Evolutionary conservation across 2,329 filamentous ascomycete genomes (phyloP), one percentile per base, ranked within the genome.

Genomic region (Sordariomycetes sp.): DNA sequence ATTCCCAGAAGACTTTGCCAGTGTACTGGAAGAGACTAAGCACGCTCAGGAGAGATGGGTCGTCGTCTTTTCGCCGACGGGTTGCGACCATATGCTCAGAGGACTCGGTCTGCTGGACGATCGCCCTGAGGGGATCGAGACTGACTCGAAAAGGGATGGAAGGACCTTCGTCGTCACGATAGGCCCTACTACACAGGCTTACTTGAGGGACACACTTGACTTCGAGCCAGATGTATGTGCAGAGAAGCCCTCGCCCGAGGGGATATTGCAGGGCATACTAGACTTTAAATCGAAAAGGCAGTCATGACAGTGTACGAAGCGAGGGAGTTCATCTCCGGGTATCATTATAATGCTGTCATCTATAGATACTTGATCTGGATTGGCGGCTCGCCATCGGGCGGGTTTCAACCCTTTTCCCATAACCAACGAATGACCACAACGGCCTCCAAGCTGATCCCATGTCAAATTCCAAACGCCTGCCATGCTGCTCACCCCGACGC

Each of bases 131-230:
- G 75, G 36, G 48, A 55, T 5, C 49, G 52, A 14, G 69, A 63
- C 1, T 59, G 61, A 15, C 66, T 53, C 46, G 58, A 51, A 16
- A 48, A 47, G 32, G 21, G 50, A 53, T 19, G 59, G 59, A 8
- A 67, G 55, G 33, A 81, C 78, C 1, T 77, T 73, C 41, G 66
- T 96, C 40, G 86, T 82, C 11, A 93, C 88, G 0, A 98, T 98
- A 56, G 92, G 92, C 1, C 90, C 92, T 10, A 98, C 92, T 14
- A 98, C 92, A 9, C 71, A 80, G 42, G 78, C 87, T 45, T 79
- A 86, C 58, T 60, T 98, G 29, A 53, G 64, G 12, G 63, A 66
- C 15, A 69, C 66, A 2, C 86, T 86, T 53, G 72, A 61, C 1
- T 82, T 79, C 42, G 68, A 77, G 46, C 77, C 85, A 1, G 79